Conservation (phyloP, 345 rosid genomes). For the Dipteronia sinensis region DNA sequence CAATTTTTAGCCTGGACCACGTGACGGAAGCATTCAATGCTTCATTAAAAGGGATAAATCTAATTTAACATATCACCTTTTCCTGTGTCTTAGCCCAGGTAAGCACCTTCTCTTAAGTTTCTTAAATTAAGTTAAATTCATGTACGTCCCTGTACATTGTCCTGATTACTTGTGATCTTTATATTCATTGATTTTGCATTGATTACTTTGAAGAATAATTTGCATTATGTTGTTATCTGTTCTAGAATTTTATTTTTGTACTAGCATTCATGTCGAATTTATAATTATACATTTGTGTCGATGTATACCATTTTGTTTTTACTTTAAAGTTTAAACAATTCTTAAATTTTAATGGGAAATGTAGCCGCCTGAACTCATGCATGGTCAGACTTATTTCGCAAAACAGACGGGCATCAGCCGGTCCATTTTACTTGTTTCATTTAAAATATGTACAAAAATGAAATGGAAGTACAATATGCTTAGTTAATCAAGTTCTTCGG, state of each 20-base stretch:
- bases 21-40: slow-evolving; percentile 60
- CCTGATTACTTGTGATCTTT: neutral
- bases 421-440: neutral
- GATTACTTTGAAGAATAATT: neutral
- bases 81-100: slow-evolving; percentile 67
- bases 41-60: slow-evolving; percentile 72
- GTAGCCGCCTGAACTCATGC: neutral
- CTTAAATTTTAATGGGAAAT: neutral
- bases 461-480: neutral
- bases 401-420: neutral
- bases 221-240: neutral
- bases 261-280: neutral
- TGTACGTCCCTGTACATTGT: neutral
- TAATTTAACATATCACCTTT: slow-evolving; percentile 63
- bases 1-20: slow-evolving; percentile 58
- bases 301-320: neutral
- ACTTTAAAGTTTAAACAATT: neutral
- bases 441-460: neutral
- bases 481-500: too few species aligned
- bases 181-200: neutral
- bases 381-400: neutral
- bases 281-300: neutral
- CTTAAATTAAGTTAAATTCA: neutral
- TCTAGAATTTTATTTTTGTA: neutral
- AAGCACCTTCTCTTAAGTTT: slow-evolving; percentile 25